Evolutionary conservation across 2,329 filamentous ascomycete species (phyloP).

Genomic region (Teratosphaeria epicoccoides): DNA sequence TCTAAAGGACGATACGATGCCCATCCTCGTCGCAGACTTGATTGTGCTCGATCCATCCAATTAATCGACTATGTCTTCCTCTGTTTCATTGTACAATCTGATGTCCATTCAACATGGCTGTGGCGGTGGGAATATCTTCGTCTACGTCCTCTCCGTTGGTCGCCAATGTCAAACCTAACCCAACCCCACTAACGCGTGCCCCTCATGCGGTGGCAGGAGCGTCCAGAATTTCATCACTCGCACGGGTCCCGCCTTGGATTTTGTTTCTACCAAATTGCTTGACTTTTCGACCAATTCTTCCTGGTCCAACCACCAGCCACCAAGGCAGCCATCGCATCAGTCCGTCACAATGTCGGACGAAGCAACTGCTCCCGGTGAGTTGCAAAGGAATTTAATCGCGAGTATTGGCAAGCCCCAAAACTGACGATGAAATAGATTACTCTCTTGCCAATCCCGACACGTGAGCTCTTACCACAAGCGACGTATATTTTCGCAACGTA

Average conservation of each 20-base stretch:
- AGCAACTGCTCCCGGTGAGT: background rate
- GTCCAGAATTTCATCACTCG: background rate
- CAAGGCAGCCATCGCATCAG: background rate
- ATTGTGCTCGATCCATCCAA: no score
- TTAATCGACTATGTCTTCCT: background rate
- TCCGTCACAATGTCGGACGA: background rate
- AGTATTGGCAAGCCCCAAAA: background rate
- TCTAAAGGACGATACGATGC: no score
- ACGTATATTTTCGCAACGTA: constrained; percentile 43
- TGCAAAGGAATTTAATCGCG: background rate
- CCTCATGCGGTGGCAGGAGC: no score
- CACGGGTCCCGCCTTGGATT: background rate
- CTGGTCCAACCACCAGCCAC: background rate
- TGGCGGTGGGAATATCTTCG: no score
- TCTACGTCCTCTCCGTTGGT: background rate
- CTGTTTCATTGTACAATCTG: no score
- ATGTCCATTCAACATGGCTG: background rate
- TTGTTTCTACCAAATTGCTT: background rate
- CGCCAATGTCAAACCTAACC: background rate
- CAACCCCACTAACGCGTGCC: background rate
- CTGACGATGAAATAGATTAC: constrained; percentile 20
- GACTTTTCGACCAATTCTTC: background rate
- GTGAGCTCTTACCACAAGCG: constrained; percentile 16
- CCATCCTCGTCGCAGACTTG: no score
- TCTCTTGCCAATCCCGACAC: constrained; percentile 29